Percentiles rank a stretch among this genome's conserved stretches.
Evolutionary conservation across 257 asterid genomes (phyloP).

Genomic region (Rehmannia glutinosa): DNA sequence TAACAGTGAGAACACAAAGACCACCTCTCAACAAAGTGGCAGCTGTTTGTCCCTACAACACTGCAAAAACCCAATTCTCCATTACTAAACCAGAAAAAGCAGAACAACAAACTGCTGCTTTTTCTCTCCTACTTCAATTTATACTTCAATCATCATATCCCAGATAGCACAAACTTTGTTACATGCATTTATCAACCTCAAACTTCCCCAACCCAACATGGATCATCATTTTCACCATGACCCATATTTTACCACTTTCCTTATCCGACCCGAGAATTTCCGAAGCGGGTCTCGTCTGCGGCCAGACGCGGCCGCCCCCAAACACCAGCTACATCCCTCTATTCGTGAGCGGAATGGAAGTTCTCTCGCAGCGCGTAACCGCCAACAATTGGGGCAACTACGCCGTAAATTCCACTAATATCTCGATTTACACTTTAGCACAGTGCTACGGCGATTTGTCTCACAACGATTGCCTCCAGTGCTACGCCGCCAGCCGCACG

Average conservation of each 20-base stretch:
- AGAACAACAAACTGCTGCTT: neutral
- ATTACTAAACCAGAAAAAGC: neutral
- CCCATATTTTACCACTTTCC: neutral
- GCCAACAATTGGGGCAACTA: conserved; percentile 40
- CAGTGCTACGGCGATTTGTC: conserved; percentile 65
- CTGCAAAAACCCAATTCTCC: neutral
- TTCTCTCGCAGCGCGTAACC: conserved; percentile 47
- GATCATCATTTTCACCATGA: conserved; percentile 24
- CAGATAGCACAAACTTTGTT: neutral
- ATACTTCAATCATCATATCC: neutral
- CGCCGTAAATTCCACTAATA: conserved; percentile 19
- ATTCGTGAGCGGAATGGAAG: conserved; percentile 57
- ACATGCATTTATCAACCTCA: conserved; percentile 33
- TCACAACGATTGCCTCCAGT: conserved; percentile 69
- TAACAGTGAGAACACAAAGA: conserved; percentile 8
- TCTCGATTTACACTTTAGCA: conserved; percentile 47
- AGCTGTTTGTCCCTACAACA: conserved; percentile 16
- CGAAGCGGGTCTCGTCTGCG: conserved; percentile 62
- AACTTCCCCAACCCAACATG: conserved; percentile 14
- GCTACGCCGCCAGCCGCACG: conserved; percentile 77
- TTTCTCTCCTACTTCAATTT: neutral
- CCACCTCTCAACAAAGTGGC: too few relatives aligned
- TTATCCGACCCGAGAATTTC: conserved; percentile 61
- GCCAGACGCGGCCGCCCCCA: conserved; percentile 28
- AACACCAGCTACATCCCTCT: conserved; percentile 41